These are phyloP conservation scores for Coemansia sp. DNA, from an alignment of 192 early-diverging fungal species.

Conservation along the genomic window DNA sequence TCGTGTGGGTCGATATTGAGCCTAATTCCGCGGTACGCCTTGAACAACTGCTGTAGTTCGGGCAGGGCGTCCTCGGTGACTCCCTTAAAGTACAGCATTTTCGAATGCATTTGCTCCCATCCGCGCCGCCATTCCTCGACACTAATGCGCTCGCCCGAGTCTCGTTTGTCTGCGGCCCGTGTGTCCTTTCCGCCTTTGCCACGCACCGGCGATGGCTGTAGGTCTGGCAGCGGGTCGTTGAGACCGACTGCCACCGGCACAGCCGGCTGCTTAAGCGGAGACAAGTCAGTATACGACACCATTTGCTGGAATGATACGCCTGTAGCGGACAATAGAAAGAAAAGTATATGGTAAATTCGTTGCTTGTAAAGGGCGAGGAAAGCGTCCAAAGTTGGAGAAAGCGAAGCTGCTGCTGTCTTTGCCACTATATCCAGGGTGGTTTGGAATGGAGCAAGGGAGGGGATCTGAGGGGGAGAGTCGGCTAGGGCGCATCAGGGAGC, in stretches of 20 bases:
- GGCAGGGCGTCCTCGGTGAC: slow-evolving; percentile 40
- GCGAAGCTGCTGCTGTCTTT: too few relatives aligned
- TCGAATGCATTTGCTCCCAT: slow-evolving; percentile 33
- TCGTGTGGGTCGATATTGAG: slow-evolving; percentile 46
- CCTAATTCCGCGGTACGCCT: slow-evolving; percentile 34
- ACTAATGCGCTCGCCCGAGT: neutral
- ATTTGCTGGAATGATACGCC: slow-evolving; percentile 5
- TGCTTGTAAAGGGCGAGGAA: too few relatives aligned
- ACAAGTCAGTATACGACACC: slow-evolving; percentile 50
- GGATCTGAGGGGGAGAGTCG: too few relatives aligned
- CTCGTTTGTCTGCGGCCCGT: neutral
- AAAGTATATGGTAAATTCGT: too few relatives aligned
- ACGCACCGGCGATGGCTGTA: neutral
- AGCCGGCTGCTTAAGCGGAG: slow-evolving; percentile 39
- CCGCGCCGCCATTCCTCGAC: slow-evolving; percentile 27
- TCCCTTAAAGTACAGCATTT: slow-evolving; percentile 42
- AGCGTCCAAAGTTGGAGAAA: too few relatives aligned
- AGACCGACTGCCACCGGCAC: slow-evolving; percentile 36
- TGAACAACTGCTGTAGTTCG: slow-evolving; percentile 47
- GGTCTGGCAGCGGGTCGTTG: slow-evolving; percentile 28
- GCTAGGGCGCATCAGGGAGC: too few relatives aligned
- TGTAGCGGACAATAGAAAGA: slow-evolving; percentile 6
- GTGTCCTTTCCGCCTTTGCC: neutral
- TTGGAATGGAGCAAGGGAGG: too few relatives aligned
- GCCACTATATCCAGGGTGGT: too few relatives aligned